Percentiles rank a stretch among this genome's conserved stretches.
phyloP scores from a whole-genome alignment of 75 land plant genomes.

The Picea sitchensis region DNA sequence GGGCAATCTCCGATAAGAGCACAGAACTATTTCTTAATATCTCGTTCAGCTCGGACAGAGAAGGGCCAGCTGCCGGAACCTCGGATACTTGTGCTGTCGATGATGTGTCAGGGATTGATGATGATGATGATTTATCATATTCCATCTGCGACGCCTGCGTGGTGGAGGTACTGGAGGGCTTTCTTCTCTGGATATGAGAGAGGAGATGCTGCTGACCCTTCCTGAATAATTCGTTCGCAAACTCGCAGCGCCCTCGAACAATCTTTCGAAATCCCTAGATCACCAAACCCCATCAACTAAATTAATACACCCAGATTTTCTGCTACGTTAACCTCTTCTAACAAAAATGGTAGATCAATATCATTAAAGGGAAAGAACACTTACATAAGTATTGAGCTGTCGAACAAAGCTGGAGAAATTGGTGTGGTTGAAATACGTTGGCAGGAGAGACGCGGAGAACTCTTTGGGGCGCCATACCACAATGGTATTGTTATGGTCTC shows the following conservation, averaged over 20 bases:
- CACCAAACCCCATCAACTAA: not conserved
- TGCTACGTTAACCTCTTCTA: not conserved
- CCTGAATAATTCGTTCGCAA: conserved; percentile 83
- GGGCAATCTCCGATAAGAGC: conserved; percentile 75
- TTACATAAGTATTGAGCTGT: conserved; percentile 96
- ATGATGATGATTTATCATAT: not conserved
- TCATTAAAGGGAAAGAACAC: not conserved
- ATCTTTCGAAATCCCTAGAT: conserved; percentile 88
- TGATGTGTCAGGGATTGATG: not conserved
- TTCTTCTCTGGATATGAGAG: conserved; percentile 83
- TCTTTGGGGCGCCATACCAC: conserved; percentile 70
- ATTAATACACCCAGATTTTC: not conserved
- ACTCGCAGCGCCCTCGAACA: conserved; percentile 90
- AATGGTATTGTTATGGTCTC: conserved; percentile 57
- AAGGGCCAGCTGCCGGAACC: conserved; percentile 13
- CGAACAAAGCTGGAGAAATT: conserved; percentile 80
- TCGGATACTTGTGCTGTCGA: not conserved
- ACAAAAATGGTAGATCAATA: not conserved
- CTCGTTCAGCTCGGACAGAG: conserved; percentile 86
- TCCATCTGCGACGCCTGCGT: not conserved
- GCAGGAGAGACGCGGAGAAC: conserved; percentile 58
- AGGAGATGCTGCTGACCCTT: conserved; percentile 78
- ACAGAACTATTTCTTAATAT: conserved; percentile 63
- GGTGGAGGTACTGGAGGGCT: conserved; percentile 8
- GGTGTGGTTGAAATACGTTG: conserved; percentile 69